phyloP scores from a whole-genome alignment of 495 filamentous ascomycete species.

The Talaromyces proteolyticus region DNA sequence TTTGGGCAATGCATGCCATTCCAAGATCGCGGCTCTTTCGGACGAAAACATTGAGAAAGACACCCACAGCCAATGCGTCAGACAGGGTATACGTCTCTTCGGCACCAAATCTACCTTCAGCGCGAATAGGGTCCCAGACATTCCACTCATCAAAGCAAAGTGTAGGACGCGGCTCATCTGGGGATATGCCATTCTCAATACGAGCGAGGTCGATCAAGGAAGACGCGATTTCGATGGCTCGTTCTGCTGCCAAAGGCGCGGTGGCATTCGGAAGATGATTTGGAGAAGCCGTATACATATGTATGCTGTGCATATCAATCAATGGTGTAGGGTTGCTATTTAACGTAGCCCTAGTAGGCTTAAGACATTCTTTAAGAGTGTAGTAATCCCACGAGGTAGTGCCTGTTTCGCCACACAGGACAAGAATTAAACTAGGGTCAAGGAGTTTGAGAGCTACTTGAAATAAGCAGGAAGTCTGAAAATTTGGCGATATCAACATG shows the following conservation, averaged over 20 bases:
- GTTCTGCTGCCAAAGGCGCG: slow-evolving; percentile 64
- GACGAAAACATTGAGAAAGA: slow-evolving; percentile 77
- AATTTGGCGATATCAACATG: slow-evolving; percentile 2
- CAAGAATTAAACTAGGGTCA: slow-evolving; percentile 58
- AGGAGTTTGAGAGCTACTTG: slow-evolving; percentile 61
- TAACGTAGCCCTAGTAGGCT: slow-evolving; percentile 29
- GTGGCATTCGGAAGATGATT: slow-evolving; percentile 55
- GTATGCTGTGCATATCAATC: slow-evolving; percentile 67
- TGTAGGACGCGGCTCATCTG: slow-evolving; percentile 48
- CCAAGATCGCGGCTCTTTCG: slow-evolving; percentile 64
- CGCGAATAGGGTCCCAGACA: slow-evolving; percentile 72
- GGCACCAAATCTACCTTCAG: slow-evolving; percentile 60
- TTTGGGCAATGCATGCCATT: slow-evolving; percentile 80
- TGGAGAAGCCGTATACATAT: slow-evolving; percentile 61
- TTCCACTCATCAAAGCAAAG: slow-evolving; percentile 90
- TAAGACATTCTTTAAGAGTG: slow-evolving; percentile 58
- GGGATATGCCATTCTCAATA: slow-evolving; percentile 58
- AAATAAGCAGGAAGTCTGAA: slow-evolving; percentile 1
- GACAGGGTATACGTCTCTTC: slow-evolving; percentile 71
- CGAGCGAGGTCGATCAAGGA: slow-evolving; percentile 67
- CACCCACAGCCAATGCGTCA: slow-evolving; percentile 66
- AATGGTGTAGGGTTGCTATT: slow-evolving; percentile 45
- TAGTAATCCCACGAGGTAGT: slow-evolving; percentile 65
- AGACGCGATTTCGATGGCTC: slow-evolving; percentile 65
- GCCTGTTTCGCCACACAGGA: slow-evolving; percentile 69